Evolutionary conservation across 2,329 filamentous ascomycete species (phyloP), one percentile per base, ranked within the genome.

Genomic region (Xylaria sp.): DNA sequence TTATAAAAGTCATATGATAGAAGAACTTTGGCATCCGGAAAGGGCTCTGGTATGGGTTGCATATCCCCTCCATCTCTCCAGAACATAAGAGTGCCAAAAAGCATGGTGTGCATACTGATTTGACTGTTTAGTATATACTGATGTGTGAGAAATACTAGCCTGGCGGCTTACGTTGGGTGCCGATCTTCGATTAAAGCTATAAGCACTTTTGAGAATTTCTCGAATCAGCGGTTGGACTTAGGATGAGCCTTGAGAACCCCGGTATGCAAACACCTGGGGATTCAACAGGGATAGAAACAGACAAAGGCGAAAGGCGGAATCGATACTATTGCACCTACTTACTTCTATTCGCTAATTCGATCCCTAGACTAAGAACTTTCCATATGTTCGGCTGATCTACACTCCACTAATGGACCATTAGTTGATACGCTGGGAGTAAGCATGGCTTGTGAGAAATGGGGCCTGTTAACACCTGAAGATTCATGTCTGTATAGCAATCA

Each of bases 261-360:
- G 24, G 24, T 27, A 27, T 27, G 24, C 24, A 27, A 27, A 27
- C 24, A 27, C 24, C 24, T 27, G 24, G 24, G 24, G 24, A 27
- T 4, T 27, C 24, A 27, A 27, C 24, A 27, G 24, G 4, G 24
- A 27, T 4, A 27, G 4, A 6, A 47, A 47, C 12, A 17, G 6
- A n/a, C n/a, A 19, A 47, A 47, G 5, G 42, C 14, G 42, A 19
- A 47, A 17, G 8, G n/a, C n/a, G 47, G 47, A 48, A n/a, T 45
- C 19, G 14, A 60, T 19, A n/a, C 19, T n/a, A 47, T n/a, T 17
- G n/a, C 17, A 58, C 54, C 58, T 32, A 58, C 61, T 67, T 32
- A 58, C 61, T 67, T 36, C 45, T 56, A 32, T 63, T 42, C 12
- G 6, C 45, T 32, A 63, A 14, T 39, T 67, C 60, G 6, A 67